Base-by-base conservation (phyloP, 352 stramenopile species). In the Phytophthora sojae region DNA sequence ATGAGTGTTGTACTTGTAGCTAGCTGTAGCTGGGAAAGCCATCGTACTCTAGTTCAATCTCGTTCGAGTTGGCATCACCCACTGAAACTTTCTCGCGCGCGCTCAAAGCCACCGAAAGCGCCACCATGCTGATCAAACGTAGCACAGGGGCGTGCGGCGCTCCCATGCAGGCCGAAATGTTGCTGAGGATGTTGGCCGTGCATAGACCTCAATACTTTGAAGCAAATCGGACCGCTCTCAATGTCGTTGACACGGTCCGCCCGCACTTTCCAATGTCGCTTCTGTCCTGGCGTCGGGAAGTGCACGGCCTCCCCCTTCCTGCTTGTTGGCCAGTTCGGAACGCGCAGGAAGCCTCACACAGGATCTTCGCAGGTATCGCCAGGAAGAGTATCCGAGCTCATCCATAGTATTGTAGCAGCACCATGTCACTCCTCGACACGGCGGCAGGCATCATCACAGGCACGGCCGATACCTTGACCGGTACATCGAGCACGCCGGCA, bases 361-460 rank as follows among this genome's bases (percentile, higher is more conserved):
- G 21, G 35, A 44, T 30, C 44, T 61, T 61, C 25, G 17, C 56
- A 44, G 6, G 6, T n/a, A 51, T 4, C 47, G 49, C 14, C 11
- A 49, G 25, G 17, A 42, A 37, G 23, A 63, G 29, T 21, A 61
- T 53, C 54, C 64, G 57, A 73, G 57, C 53, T 67, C 64, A 42
- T 64, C 21, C 57, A 60, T 19, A 44, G 37, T 42, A 67, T 59
- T 52, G 21, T 56, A 25, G 35, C 15, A 51, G 12, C 39, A 56
- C n/a, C 47, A 74, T 71, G 65, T 74, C 70, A 15, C 70, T 74
- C 49, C 26, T 74, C 30, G 47, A 32, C 30, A 77, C 69, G 14
- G 64, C 58, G 58, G 32, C 64, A 35, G n/a, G 56, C 23, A 53
- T 77, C 29, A 32, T 71, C n/a, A 63, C 58, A 11, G 45, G 25